Conservation (phyloP, 208 protist genomes). For the Leptomonas pyrrhocoris region DNA sequence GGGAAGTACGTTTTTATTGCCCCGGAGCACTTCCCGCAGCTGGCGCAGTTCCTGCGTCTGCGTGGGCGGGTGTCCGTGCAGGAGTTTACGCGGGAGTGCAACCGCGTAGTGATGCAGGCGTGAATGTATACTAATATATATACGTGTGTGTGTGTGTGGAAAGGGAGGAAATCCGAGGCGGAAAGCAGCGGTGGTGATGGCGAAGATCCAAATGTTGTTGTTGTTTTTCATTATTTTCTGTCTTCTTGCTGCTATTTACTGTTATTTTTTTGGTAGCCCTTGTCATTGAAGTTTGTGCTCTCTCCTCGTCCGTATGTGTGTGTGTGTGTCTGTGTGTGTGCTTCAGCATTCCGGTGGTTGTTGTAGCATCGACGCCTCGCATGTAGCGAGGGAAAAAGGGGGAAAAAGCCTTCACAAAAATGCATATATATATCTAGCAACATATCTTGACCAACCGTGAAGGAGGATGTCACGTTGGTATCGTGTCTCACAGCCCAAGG, state of each 20-base stretch:
- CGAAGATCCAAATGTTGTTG: not conserved
- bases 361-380: not conserved
- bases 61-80: constrained; percentile 69
- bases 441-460: too few relatives aligned
- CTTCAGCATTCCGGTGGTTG: not conserved
- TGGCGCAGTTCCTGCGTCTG: constrained; percentile 64
- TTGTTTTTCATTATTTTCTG: constrained; percentile 3
- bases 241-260: constrained; percentile 7
- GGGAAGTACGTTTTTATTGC: constrained; percentile 78
- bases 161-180: not conserved
- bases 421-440: not conserved
- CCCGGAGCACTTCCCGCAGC: constrained; percentile 48
- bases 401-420: too few relatives aligned
- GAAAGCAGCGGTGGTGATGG: not conserved
- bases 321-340: constrained; percentile 21
- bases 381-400: not conserved
- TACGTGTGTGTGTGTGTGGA: constrained; percentile 12
- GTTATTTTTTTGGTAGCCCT: constrained; percentile 17
- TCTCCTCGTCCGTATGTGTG: not conserved
- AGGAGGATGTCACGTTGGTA: too few relatives aligned
- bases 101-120: constrained; percentile 54
- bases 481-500: too few relatives aligned
- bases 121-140: constrained; percentile 25
- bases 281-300: constrained; percentile 1
- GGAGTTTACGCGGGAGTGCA: constrained; percentile 77